Conservation (phyloP, 2,329 filamentous ascomycete genomes). For the Fonsecaea monophora region DNA sequence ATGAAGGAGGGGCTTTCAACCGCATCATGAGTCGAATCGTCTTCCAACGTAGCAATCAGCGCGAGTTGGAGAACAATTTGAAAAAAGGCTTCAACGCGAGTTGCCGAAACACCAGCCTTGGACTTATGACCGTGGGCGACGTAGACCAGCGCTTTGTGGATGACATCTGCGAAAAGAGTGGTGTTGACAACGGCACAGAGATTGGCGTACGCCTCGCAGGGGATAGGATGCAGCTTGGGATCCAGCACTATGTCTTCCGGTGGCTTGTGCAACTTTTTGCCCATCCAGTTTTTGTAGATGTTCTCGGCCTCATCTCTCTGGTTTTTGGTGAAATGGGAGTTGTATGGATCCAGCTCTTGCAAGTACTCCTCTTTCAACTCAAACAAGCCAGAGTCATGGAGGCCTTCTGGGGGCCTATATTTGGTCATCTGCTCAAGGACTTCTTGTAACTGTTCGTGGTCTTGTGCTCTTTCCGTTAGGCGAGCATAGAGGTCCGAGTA, state of each 20-base stretch:
- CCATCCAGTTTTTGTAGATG: slow-evolving; percentile 84
- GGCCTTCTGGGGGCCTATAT: slow-evolving; percentile 87
- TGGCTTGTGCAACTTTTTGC: slow-evolving; percentile 82
- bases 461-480: slow-evolving; percentile 85
- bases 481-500: slow-evolving; percentile 90
- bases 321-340: slow-evolving; percentile 94
- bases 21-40: slow-evolving; percentile 64
- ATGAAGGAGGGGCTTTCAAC: slow-evolving; percentile 71
- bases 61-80: slow-evolving; percentile 89
- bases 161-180: slow-evolving; percentile 84
- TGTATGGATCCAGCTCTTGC: slow-evolving; percentile 91
- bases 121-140: slow-evolving; percentile 71
- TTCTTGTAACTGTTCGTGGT: slow-evolving; percentile 84
- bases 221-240: slow-evolving; percentile 78
- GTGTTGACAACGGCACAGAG: slow-evolving; percentile 82
- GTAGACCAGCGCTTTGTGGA: slow-evolving; percentile 87
- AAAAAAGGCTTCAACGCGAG: slow-evolving; percentile 86
- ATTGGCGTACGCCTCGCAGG: slow-evolving; percentile 76
- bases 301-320: slow-evolving; percentile 94
- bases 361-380: slow-evolving; percentile 86
- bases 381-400: slow-evolving; percentile 92
- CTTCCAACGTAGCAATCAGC: slow-evolving; percentile 84
- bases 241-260: slow-evolving; percentile 88
- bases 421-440: slow-evolving; percentile 86
- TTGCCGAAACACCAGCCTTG: slow-evolving; percentile 77